Conservation (phyloP, 148 eudicot genomes). For the Euryodendron excelsum region DNA sequence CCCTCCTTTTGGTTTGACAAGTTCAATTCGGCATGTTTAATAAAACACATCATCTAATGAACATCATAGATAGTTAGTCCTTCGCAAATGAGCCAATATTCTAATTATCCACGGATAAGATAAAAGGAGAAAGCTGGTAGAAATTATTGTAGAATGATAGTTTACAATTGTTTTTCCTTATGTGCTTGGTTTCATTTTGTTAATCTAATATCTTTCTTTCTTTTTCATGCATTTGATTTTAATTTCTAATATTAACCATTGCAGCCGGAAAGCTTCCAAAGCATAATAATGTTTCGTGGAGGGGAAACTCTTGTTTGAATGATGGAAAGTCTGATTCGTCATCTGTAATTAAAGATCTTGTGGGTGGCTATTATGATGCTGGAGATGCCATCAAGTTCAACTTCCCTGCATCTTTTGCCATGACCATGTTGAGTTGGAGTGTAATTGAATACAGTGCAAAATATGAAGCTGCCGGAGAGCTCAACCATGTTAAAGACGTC, state of each 20-base stretch:
- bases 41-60: too few relatives aligned
- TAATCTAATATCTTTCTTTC: neutral
- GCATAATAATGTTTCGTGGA: constrained; percentile 96
- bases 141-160: neutral
- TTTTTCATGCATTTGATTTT: too few relatives aligned
- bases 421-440: constrained; percentile 99
- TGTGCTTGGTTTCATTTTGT: neutral
- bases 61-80: neutral
- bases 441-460: constrained; percentile 94
- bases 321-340: constrained; percentile 64
- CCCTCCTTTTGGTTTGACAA: too few relatives aligned
- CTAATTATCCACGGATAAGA: neutral
- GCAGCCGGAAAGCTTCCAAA: constrained; percentile 87
- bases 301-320: constrained; percentile 77
- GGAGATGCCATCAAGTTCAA: constrained; percentile 98
- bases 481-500: constrained; percentile 73
- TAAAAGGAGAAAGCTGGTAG: neutral
- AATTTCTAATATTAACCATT: neutral
- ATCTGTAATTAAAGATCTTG: constrained; percentile 56
- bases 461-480: constrained; percentile 94
- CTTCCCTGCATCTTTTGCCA: constrained; percentile 80
- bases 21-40: too few relatives aligned
- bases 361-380: constrained; percentile 91
- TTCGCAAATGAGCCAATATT: neutral
- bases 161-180: neutral